Base-by-base conservation (phyloP, 495 filamentous ascomycete genomes). In the Aspergillus diversus region DNA sequence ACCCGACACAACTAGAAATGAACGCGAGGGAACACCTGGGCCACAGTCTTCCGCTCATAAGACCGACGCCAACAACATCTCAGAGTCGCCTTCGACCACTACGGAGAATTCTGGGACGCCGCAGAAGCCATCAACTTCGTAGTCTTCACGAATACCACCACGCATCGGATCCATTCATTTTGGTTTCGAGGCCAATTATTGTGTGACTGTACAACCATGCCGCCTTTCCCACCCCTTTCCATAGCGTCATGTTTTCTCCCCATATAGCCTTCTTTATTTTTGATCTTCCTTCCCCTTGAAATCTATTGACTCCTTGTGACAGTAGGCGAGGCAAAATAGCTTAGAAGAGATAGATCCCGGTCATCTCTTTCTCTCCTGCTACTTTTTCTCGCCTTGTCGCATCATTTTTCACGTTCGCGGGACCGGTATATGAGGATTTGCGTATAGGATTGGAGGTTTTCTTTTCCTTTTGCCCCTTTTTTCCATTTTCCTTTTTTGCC, bases 21-120 rank as follows among this genome's bases (percentile, higher is more conserved):
- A 78, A 32, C 81, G 86, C 57, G 86, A 88, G 73, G 85, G 77
- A 35, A 89, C 86, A 33, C 86, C 86, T 31, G 84, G 81, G 27
- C 84, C 81, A n/a, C 75, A 78, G 56, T 67, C 63, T 55, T 21
- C 35, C 34, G 66, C 59, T 57, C 61, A 64, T 53, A 70, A 66
- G 64, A 51, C 71, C 13, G 59, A 66, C 50, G 51, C 54, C 49
- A 63, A 70, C 57, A 77, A 75, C 71, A 77, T 73, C 66, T 81
- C 80, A 60, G 79, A 81, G 53, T 81, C 81, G 39, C 79, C 81
- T 6, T 79, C 83, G 33, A 80, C 80, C 12, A 76, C 75, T 52
- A 72, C 76, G 58, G 77, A 82, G 12, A 69, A 75, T 58, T n/a
- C 64, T 60, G 63, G 55, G 64, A 57, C 64, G 48, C 63, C 61